Evolutionary conservation across 2,329 filamentous ascomycete genomes (phyloP).

Genomic region (Mycogone perniciosa): DNA sequence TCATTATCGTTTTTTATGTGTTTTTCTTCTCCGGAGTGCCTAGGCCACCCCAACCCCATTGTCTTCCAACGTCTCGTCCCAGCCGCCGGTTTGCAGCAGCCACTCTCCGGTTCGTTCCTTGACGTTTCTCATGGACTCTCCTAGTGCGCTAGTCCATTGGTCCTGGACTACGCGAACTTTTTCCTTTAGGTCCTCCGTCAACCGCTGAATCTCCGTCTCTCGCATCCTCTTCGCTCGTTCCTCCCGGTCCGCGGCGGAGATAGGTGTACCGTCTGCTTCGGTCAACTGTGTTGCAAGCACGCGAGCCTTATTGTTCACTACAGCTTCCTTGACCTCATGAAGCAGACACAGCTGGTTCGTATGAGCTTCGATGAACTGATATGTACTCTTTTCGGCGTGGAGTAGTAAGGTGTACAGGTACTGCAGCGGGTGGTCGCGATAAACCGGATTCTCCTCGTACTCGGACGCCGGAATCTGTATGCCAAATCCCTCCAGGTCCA

Average conservation of each 20-base stretch:
- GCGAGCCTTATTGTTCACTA: conserved; percentile 62
- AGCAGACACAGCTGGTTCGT: conserved; percentile 83
- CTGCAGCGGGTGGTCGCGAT: conserved; percentile 74
- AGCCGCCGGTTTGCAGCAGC: conserved; percentile 72
- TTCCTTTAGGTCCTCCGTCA: conserved; percentile 87
- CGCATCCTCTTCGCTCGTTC: conserved; percentile 50
- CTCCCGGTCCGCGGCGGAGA: conserved; percentile 28
- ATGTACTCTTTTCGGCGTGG: conserved; percentile 86
- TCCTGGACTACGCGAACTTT: conserved; percentile 87
- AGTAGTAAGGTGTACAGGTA: conserved; percentile 81
- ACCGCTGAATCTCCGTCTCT: conserved; percentile 57
- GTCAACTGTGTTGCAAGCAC: conserved; percentile 59
- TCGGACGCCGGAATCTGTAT: conserved; percentile 75
- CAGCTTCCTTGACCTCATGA: conserved; percentile 81
- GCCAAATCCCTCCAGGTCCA: conserved; percentile 51
- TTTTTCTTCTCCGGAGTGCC: not conserved
- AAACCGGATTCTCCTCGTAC: conserved; percentile 78
- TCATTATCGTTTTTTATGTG: not conserved
- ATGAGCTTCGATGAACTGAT: conserved; percentile 95
- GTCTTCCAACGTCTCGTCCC: conserved; percentile 71
- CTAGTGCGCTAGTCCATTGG: conserved; percentile 85
- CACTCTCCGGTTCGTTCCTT: conserved; percentile 69
- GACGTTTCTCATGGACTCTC: conserved; percentile 64
- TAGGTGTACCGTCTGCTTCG: conserved; percentile 30
- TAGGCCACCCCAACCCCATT: conserved; percentile 36